Evolutionary conservation across 345 rosid genomes (phyloP).

Genomic region (Pelargonium nanum): DNA sequence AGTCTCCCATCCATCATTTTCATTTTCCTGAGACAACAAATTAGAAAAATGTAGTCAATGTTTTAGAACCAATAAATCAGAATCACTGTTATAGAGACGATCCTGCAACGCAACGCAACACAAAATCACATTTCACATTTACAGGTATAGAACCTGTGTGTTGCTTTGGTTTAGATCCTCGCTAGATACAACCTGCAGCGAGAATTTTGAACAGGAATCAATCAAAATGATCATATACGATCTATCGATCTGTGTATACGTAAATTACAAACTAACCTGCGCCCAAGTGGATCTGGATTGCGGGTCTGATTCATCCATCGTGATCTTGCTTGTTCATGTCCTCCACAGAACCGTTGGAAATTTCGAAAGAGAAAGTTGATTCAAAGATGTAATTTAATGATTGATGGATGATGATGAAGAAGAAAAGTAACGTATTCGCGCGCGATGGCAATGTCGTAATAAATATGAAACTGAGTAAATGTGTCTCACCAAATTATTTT

Average conservation of each 20-base stretch:
- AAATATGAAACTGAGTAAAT: too few relatives aligned
- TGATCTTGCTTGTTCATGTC: too few relatives aligned
- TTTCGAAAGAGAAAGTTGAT: too few relatives aligned
- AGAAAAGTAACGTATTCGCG: too few relatives aligned
- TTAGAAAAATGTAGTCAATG: neutral
- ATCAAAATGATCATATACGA: neutral
- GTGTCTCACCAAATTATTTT: too few relatives aligned
- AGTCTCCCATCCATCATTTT: conserved; percentile 72
- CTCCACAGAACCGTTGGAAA: too few relatives aligned
- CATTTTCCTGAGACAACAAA: conserved; percentile 14
- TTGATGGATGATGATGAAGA: too few relatives aligned
- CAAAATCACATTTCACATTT: too few relatives aligned
- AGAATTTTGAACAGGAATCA: neutral
- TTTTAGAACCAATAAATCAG: neutral
- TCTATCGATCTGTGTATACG: neutral
- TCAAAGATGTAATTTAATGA: too few relatives aligned
- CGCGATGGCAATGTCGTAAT: too few relatives aligned
- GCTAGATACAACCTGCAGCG: neutral
- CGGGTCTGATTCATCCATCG: conserved; percentile 17
- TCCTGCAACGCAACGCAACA: too few relatives aligned
- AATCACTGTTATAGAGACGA: too few relatives aligned
- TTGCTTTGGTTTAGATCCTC: neutral
- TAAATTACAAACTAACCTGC: conserved; percentile 22
- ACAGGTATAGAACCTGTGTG: neutral
- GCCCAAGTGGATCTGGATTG: conserved; percentile 80